phyloP scores from a whole-genome alignment of 345 rosid species.

The Geranium rotundifolium region DNA sequence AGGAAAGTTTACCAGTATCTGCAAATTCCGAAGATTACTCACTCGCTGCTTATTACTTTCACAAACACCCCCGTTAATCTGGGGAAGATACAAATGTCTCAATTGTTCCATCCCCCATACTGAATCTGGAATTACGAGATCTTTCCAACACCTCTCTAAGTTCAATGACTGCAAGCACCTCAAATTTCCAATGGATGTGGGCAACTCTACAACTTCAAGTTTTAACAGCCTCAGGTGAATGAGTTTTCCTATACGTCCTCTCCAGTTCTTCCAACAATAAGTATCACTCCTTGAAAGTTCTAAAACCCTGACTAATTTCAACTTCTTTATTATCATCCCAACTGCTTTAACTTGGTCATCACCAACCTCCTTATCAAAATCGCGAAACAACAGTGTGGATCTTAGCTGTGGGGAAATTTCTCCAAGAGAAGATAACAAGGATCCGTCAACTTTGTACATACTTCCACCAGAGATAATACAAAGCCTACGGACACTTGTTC shows the following conservation, averaged over 20 bases:
- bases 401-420: neutral
- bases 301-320: neutral
- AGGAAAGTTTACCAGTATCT: neutral
- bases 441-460: neutral
- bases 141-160: neutral
- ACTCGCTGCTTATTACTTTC: neutral
- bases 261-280: neutral
- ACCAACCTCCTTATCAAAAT: no score
- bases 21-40: neutral
- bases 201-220: neutral
- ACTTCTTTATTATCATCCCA: neutral
- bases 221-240: neutral
- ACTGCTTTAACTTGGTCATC: no score
- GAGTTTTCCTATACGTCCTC: neutral
- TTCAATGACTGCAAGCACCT: neutral
- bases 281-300: neutral
- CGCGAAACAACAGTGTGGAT: neutral
- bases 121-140: neutral
- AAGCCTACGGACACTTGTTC: neutral
- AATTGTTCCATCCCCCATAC: constrained; percentile 6
- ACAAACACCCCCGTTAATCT: neutral
- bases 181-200: neutral
- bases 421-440: neutral
- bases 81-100: neutral
- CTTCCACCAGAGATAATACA: neutral